Conservation (phyloP, 2,329 filamentous ascomycete species). For the Aspergillus viridinutans region DNA sequence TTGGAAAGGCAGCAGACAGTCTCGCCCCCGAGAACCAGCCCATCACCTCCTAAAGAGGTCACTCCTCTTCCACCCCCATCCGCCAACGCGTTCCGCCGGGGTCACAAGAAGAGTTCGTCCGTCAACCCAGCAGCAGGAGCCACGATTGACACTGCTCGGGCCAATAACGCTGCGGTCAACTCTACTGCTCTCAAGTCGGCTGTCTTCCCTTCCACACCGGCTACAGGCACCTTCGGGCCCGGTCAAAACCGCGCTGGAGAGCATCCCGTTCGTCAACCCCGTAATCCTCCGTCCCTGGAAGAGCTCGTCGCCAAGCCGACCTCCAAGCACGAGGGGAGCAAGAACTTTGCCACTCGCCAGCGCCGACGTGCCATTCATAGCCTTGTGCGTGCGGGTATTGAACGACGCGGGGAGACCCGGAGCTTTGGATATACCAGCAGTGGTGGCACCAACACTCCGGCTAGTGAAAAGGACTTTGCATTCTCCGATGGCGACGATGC, state of each 20-base stretch:
- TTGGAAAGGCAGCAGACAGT: slow-evolving; percentile 62
- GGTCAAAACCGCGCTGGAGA: slow-evolving; percentile 91
- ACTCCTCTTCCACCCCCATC: slow-evolving; percentile 79
- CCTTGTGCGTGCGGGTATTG: slow-evolving; percentile 81
- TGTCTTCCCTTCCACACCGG: slow-evolving; percentile 72
- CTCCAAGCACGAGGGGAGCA: slow-evolving; percentile 86
- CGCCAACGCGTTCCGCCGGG: slow-evolving; percentile 85
- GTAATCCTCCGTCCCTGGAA: slow-evolving; percentile 84
- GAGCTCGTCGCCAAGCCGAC: slow-evolving; percentile 88
- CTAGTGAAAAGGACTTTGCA: slow-evolving; percentile 71
- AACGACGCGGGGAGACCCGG: slow-evolving; percentile 69
- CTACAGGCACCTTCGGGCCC: slow-evolving; percentile 83
- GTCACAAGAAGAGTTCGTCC: slow-evolving; percentile 86
- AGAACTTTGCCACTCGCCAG: slow-evolving; percentile 93
- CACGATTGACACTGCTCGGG: slow-evolving; percentile 44
- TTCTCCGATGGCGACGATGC: slow-evolving; percentile 74
- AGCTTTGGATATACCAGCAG: slow-evolving; percentile 61
- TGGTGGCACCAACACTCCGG: slow-evolving; percentile 77
- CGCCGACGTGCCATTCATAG: slow-evolving; percentile 89
- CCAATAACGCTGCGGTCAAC: slow-evolving; percentile 50
- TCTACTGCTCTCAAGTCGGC: slow-evolving; percentile 69
- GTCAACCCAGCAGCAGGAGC: slow-evolving; percentile 52
- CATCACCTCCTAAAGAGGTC: slow-evolving; percentile 65
- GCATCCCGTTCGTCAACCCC: slow-evolving; percentile 88
- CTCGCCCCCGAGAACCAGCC: slow-evolving; percentile 57